Conservation (phyloP, 768 basidiomycete genomes). For the Pseudohyphozyma bogoriensis region DNA sequence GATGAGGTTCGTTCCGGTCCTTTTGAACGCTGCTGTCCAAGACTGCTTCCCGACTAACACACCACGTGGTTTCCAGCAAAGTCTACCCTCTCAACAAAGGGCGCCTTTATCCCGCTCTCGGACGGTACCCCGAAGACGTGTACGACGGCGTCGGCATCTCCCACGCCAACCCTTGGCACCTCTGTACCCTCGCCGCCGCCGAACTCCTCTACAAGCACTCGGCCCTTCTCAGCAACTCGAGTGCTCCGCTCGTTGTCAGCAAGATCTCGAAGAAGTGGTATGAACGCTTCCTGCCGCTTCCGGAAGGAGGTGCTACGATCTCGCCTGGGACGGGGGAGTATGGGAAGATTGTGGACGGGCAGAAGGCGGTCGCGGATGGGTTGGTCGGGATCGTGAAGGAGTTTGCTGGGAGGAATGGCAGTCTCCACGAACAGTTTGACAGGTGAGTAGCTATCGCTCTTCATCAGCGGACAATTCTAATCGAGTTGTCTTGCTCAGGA, state of each 20-base stretch:
- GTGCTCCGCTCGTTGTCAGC: slow-evolving; percentile 6
- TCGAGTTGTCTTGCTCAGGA: neutral
- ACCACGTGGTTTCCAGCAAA: too few species aligned
- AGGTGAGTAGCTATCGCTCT: neutral
- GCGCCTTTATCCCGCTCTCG: slow-evolving; percentile 19
- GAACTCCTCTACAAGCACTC: slow-evolving; percentile 24
- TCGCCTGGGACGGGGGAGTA: neutral
- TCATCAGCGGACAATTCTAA: too few species aligned
- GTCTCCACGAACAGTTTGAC: slow-evolving; percentile 22
- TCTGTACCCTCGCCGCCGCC: slow-evolving; percentile 25
- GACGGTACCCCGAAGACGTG: slow-evolving; percentile 30
- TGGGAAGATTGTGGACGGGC: neutral
- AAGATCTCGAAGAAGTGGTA: neutral
- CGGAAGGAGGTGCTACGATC: neutral
- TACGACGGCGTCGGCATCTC: slow-evolving; percentile 31
- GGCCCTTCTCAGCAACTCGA: neutral
- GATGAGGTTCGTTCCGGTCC: neutral
- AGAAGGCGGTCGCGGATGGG: slow-evolving; percentile 6
- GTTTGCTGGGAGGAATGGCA: slow-evolving; percentile 12
- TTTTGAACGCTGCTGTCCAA: neutral
- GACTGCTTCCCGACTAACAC: neutral
- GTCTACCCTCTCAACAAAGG: slow-evolving; percentile 28
- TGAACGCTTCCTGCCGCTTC: neutral
- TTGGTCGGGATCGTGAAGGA: slow-evolving; percentile 19
- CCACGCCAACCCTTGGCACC: slow-evolving; percentile 30